Evolutionary conservation across 2,329 filamentous ascomycete genomes (phyloP).

Genomic region (Venturia oleaginea): DNA sequence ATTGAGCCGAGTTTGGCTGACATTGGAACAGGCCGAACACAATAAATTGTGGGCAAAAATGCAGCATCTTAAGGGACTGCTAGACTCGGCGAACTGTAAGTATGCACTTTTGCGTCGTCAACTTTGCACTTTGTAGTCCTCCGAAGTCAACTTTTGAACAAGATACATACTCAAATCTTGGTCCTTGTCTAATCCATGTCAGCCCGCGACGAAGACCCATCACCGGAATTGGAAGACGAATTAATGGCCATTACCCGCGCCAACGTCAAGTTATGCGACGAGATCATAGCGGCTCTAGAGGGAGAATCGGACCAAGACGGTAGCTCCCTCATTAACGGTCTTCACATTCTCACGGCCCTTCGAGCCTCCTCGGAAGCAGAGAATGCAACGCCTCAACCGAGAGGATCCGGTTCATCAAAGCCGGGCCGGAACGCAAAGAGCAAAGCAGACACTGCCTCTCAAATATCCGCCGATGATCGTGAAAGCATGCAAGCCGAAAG

Average conservation of each 20-base stretch:
- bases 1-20: not conserved
- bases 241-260: slow-evolving; percentile 39
- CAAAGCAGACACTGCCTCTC: slow-evolving; percentile 23
- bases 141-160: not conserved
- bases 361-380: slow-evolving; percentile 37
- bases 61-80: slow-evolving; percentile 10
- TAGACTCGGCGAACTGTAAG: slow-evolving; percentile 11
- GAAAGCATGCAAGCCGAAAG: slow-evolving; percentile 29
- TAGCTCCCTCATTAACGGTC: slow-evolving; percentile 29
- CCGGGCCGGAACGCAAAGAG: slow-evolving; percentile 17
- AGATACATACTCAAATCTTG: not conserved
- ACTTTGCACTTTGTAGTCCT: too few relatives aligned
- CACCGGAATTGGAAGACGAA: slow-evolving; percentile 34
- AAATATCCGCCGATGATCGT: slow-evolving; percentile 8
- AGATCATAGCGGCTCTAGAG: slow-evolving; percentile 35
- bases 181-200: not conserved
- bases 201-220: slow-evolving; percentile 28
- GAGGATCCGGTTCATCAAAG: slow-evolving; percentile 28
- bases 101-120: not conserved
- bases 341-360: slow-evolving; percentile 39
- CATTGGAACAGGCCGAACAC: slow-evolving; percentile 11
- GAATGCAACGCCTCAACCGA: slow-evolving; percentile 23
- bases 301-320: slow-evolving; percentile 35
- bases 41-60: slow-evolving; percentile 12
- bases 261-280: slow-evolving; percentile 39